Evolutionary conservation across 768 basidiomycete genomes (phyloP), one percentile per base, ranked within the genome.

Genomic region (Coprinopsis sp.): DNA sequence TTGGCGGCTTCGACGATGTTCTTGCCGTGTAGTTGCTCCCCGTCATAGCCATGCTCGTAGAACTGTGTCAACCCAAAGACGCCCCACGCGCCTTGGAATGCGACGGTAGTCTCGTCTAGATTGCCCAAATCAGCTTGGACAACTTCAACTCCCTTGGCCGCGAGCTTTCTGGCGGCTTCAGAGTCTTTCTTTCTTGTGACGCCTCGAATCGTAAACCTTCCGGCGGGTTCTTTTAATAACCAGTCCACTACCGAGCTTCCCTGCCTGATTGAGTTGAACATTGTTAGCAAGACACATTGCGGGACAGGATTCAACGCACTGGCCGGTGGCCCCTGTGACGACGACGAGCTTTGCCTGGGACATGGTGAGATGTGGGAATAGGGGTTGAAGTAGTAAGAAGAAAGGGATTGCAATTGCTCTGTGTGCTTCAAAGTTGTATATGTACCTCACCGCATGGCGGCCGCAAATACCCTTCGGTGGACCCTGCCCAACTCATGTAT

Each of bases 171-270:
- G 14, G 52, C 38, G 2, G 49, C 49, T 44, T 41, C 44, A 16
- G 44, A 50, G 5, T 30, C 33, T 7, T 45, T 38, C 29, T 50
- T 50, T 21, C 52, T 46, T 6, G 52, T 47, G 12, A 53, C 36
- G 10, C 44, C 52, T 13, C 52, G 27, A 16, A 53, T 43, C 19
- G 37, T 43, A 41, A 53, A 53, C 13, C 14, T 18, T 21, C 51
- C 55, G n/a, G 41, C 29, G 2, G 55, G 51, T 34, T 54, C 53
- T 40, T 48, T 44, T 27, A 57, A 48, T 23, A 57, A 38, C 29
- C 49, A 54, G 18, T 52, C 48, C 13, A 54, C 38, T 37, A 57
- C 55, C 8, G 56, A 54, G 7, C 51, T 41, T 0, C 56, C 53
- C 49, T 57, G 56, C 42, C 56, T 57, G 36, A n/a, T n/a, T n/a